Conservation (phyloP, 202 grass and related monocot genomes). For the Hordeum pubiflorum region DNA sequence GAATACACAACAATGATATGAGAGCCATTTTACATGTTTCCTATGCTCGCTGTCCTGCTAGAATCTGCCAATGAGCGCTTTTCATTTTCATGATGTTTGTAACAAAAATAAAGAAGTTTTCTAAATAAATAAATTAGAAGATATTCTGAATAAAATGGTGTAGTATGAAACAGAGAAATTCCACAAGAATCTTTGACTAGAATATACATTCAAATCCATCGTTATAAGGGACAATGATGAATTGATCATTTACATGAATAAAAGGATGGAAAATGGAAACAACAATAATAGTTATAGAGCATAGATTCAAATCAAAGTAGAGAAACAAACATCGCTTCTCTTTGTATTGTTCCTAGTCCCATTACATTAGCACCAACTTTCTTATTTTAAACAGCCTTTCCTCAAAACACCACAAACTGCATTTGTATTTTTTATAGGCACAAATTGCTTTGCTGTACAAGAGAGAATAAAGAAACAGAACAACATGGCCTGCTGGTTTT, state of each 20-base stretch:
- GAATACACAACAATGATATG: not conserved
- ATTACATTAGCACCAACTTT: not conserved
- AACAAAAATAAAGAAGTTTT: not conserved
- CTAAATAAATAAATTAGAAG: not conserved
- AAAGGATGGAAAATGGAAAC: not conserved
- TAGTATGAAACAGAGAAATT: not conserved
- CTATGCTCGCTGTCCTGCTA: not conserved
- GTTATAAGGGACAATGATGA: not conserved
- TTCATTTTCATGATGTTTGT: not conserved
- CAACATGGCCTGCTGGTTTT: not conserved
- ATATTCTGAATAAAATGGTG: not conserved
- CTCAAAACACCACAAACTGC: constrained; percentile 6
- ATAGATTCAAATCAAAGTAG: not conserved
- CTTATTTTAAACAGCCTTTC: constrained; percentile 12
- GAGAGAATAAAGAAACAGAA: constrained; percentile 20
- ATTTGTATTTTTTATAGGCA: constrained; percentile 7
- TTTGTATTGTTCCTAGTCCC: not conserved
- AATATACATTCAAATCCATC: not conserved
- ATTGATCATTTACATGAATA: not conserved
- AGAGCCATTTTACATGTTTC: not conserved
- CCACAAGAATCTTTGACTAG: not conserved
- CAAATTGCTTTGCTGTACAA: constrained; percentile 23
- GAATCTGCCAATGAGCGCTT: not conserved
- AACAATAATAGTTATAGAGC: not conserved
- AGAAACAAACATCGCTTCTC: not conserved